These are phyloP conservation scores for Areca catechu DNA, from an alignment of 176 grass and related monocot genomes.

Conservation along the genomic window DNA sequence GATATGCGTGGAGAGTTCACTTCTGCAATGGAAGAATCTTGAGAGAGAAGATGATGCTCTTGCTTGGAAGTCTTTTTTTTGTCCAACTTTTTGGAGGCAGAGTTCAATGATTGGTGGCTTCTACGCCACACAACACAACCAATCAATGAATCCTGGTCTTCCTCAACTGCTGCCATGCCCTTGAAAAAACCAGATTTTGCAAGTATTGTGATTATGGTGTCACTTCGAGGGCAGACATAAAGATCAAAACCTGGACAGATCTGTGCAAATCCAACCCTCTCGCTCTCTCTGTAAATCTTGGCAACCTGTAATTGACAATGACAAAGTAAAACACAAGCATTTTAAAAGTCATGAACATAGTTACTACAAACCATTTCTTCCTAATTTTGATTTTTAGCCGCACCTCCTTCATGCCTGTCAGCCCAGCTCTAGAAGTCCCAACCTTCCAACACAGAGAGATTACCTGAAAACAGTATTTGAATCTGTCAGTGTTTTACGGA, in stretches of 20 bases:
- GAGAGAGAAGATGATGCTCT: background rate
- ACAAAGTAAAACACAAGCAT: slow-evolving; percentile 6
- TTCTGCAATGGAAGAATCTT: background rate
- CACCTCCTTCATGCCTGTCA: slow-evolving; percentile 33
- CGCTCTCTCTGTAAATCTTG: slow-evolving; percentile 24
- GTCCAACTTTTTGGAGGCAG: slow-evolving; percentile 4
- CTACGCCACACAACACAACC: slow-evolving; percentile 37
- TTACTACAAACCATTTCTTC: background rate
- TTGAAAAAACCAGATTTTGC: slow-evolving; percentile 40
- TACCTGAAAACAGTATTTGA: slow-evolving; percentile 15
- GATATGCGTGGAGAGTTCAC: background rate
- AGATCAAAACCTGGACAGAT: slow-evolving; percentile 27
- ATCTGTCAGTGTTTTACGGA: too few relatives aligned
- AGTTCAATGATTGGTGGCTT: background rate
- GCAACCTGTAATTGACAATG: slow-evolving; percentile 21
- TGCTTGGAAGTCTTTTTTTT: background rate
- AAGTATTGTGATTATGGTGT: slow-evolving; percentile 34
- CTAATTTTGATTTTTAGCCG: background rate
- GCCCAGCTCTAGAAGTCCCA: slow-evolving; percentile 22
- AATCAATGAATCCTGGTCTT: slow-evolving; percentile 28
- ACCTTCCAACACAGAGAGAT: slow-evolving; percentile 33
- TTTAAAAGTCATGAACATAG: slow-evolving; percentile 6
- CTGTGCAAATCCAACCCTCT: slow-evolving; percentile 32
- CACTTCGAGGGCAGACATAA: slow-evolving; percentile 37
- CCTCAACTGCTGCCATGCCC: slow-evolving; percentile 25